Evolutionary conservation across 2,329 filamentous ascomycete species (phyloP).

Genomic region (Penicillium italicum): DNA sequence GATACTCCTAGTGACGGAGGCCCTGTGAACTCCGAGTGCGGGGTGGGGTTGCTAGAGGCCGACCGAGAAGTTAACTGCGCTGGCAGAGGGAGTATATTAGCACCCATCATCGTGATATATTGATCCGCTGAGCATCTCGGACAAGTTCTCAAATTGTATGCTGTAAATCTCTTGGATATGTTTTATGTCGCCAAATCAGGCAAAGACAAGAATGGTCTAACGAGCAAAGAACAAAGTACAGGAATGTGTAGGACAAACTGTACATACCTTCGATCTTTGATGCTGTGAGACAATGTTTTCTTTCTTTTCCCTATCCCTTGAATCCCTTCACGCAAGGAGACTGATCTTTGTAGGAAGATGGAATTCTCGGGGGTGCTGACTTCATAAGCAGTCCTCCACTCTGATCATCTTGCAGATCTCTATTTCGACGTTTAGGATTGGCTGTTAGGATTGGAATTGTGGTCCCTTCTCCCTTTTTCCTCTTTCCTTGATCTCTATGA

Average conservation of each 20-base stretch:
- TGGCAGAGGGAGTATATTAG: conserved; percentile 28
- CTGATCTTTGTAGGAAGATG: conserved; percentile 6
- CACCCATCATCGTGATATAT: conserved; percentile 27
- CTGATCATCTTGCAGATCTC: conserved; percentile 25
- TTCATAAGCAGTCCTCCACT: conserved; percentile 22
- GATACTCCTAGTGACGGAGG: conserved; percentile 15
- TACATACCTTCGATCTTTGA: conserved; percentile 7
- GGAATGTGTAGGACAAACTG: conserved; percentile 4
- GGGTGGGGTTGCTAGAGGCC: conserved; percentile 20
- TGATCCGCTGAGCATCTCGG: conserved; percentile 4
- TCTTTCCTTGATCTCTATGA: conserved; percentile 2
- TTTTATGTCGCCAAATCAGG: not conserved
- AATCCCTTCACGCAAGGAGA: conserved; percentile 20
- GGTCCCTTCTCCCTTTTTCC: conserved; percentile 1
- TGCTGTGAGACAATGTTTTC: conserved; percentile 5
- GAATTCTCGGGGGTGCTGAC: conserved; percentile 21
- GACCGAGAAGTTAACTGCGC: conserved; percentile 30
- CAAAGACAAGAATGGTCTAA: not conserved
- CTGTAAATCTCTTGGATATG: not conserved
- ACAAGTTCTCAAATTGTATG: not conserved
- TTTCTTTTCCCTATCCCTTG: conserved; percentile 13
- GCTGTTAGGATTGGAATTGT: conserved; percentile 7
- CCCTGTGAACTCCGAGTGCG: conserved; percentile 17
- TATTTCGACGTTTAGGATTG: conserved; percentile 15
- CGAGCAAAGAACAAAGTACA: not conserved